Conservation (phyloP, 495 filamentous ascomycete genomes). For the Neurospora pannonica region DNA sequence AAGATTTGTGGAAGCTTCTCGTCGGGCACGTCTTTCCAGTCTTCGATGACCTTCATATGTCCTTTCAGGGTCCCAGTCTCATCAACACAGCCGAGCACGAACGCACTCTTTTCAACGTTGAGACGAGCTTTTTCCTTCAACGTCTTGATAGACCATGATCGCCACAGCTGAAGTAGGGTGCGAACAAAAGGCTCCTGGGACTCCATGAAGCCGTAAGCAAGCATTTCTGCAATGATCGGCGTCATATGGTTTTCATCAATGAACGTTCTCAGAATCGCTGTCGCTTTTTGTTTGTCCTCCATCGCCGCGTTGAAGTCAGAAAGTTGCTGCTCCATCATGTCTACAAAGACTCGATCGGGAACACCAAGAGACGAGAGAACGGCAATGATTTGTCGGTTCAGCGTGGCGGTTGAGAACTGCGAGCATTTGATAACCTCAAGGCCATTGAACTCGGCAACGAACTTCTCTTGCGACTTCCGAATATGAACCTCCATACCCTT, state of each 20-base stretch:
- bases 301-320: conserved; percentile 57
- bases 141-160: conserved; percentile 70
- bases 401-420: conserved; percentile 57
- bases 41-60: conserved; percentile 27
- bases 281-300: conserved; percentile 50
- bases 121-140: conserved; percentile 93
- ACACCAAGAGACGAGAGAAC: conserved; percentile 75
- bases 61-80: conserved; percentile 71
- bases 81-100: conserved; percentile 81
- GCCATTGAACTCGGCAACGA: conserved; percentile 55
- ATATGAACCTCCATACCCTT: conserved; percentile 57
- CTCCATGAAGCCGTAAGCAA: conserved; percentile 71
- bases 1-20: conserved; percentile 76
- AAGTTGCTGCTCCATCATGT: conserved; percentile 57
- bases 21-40: conserved; percentile 24
- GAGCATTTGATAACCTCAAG: conserved; percentile 83
- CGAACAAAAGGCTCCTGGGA: conserved; percentile 67
- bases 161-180: conserved; percentile 66
- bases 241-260: conserved; percentile 85
- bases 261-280: conserved; percentile 55
- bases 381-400: conserved; percentile 85
- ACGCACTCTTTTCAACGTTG: conserved; percentile 69
- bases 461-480: conserved; percentile 81
- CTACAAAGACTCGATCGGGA: conserved; percentile 52
- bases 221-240: conserved; percentile 59